Conservation (phyloP, 441 rosid genomes). For the Pelargonium cotyledonis region DNA sequence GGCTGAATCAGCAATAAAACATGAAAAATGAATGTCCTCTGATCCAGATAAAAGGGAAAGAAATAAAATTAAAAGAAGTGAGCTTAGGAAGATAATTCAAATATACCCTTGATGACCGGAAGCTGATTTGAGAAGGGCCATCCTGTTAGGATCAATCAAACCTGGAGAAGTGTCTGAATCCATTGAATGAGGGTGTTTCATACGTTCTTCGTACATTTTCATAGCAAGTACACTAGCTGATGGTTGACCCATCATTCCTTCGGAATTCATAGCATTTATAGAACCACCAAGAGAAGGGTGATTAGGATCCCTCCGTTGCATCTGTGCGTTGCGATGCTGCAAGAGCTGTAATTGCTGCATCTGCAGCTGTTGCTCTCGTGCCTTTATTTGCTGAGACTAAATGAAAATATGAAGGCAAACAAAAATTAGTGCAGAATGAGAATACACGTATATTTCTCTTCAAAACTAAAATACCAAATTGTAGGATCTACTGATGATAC, state of each 20-base stretch:
- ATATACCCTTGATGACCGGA: constrained; percentile 48
- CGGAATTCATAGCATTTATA: constrained; percentile 37
- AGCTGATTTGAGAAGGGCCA: constrained; percentile 43
- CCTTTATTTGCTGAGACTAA: constrained; percentile 53
- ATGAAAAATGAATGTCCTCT: constrained; percentile 14
- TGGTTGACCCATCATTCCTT: constrained; percentile 58
- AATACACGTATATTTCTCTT: neutral
- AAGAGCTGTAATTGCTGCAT: constrained; percentile 58
- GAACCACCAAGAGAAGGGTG: constrained; percentile 44
- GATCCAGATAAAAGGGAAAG: constrained; percentile 8
- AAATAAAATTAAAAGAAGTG: constrained; percentile 9
- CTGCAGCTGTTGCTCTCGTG: constrained; percentile 54
- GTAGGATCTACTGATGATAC: constrained; percentile 2
- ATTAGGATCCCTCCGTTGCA: constrained; percentile 54
- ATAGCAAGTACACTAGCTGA: constrained; percentile 53
- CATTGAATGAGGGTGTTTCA: constrained; percentile 45
- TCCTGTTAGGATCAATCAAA: constrained; percentile 44
- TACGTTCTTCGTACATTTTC: constrained; percentile 59
- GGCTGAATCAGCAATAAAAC: constrained; percentile 37
- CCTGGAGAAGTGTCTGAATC: constrained; percentile 49
- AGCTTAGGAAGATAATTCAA: constrained; percentile 1
- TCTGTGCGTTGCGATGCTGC: constrained; percentile 50
- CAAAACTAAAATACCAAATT: constrained; percentile 8
- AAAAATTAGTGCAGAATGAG: neutral
- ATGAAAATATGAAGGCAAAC: constrained; percentile 12